A percentile compares a stretch with the other conserved stretches of the same genome.
These are phyloP conservation scores for Wickerhamiella domercqiae DNA, from an alignment of 805 yeast species.

Conservation along the genomic window DNA sequence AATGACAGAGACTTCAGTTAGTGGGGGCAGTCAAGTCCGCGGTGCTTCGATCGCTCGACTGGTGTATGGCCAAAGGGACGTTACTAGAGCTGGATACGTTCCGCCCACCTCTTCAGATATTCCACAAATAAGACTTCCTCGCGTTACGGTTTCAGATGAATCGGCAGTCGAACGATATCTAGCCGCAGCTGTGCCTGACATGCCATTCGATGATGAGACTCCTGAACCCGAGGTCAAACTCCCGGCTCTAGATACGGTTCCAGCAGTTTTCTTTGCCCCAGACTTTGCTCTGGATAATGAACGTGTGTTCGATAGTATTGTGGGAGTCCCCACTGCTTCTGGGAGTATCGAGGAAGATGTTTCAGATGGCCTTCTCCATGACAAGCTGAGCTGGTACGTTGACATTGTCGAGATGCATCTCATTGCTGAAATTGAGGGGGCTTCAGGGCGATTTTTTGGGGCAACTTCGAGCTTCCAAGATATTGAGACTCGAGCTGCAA, in stretches of 20 bases:
- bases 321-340: conserved; percentile 41
- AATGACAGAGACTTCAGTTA: too few relatives aligned
- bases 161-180: conserved; percentile 32
- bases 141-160: conserved; percentile 32
- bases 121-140: conserved; percentile 59
- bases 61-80: conserved; percentile 33
- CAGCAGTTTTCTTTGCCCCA: conserved; percentile 49
- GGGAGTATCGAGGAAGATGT: conserved; percentile 15
- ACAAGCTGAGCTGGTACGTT: conserved; percentile 62
- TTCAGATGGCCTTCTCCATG: conserved; percentile 38
- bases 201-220: neutral
- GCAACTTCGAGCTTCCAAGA: conserved; percentile 66
- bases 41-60: conserved; percentile 67
- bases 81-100: conserved; percentile 25
- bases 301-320: conserved; percentile 58
- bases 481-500: conserved; percentile 28
- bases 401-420: conserved; percentile 74
- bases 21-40: too few relatives aligned
- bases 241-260: conserved; percentile 31
- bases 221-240: conserved; percentile 1
- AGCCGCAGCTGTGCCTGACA: conserved; percentile 19
- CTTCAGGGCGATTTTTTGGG: conserved; percentile 71
- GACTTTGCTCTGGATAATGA: conserved; percentile 81
- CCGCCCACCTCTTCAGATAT: conserved; percentile 69
- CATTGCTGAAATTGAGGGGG: conserved; percentile 66